Evolutionary conservation across 208 protist species (phyloP).

Genomic region (Acanthamoeba lenticulata): DNA sequence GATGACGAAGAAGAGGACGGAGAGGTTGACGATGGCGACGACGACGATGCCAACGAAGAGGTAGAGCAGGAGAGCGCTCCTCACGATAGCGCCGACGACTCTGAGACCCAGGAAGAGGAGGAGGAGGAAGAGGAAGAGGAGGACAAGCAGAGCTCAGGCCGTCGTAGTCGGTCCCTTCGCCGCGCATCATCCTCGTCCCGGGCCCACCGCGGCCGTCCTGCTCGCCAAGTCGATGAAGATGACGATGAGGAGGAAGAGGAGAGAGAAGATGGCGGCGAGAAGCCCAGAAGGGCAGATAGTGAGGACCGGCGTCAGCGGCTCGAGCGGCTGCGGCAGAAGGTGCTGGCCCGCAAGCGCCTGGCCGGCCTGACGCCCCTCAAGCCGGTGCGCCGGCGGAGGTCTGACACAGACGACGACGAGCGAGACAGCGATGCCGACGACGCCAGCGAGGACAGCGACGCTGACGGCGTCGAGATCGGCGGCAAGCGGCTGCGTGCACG

Average conservation of each 20-base stretch:
- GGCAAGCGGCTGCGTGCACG: background rate
- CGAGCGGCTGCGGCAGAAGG: background rate
- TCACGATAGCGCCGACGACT: background rate
- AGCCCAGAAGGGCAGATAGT: background rate
- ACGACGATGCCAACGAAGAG: background rate
- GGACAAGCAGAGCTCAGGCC: background rate
- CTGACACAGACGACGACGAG: background rate
- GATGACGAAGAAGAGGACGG: background rate
- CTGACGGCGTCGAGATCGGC: background rate
- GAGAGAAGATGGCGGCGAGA: background rate
- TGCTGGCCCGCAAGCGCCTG: background rate
- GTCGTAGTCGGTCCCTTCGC: too few species aligned
- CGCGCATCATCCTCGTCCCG: background rate
- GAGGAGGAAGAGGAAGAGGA: background rate
- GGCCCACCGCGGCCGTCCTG: background rate
- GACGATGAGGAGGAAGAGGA: background rate
- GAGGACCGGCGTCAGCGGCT: slow-evolving; percentile 2
- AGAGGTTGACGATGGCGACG: background rate
- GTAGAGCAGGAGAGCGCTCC: background rate
- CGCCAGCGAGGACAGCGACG: background rate
- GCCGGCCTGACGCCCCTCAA: background rate
- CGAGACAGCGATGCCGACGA: background rate
- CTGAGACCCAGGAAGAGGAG: background rate
- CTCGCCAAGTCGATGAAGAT: background rate
- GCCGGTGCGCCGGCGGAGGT: background rate